Evolutionary conservation across 345 rosid species (phyloP).

Genomic region (Nasturtium officinale): DNA sequence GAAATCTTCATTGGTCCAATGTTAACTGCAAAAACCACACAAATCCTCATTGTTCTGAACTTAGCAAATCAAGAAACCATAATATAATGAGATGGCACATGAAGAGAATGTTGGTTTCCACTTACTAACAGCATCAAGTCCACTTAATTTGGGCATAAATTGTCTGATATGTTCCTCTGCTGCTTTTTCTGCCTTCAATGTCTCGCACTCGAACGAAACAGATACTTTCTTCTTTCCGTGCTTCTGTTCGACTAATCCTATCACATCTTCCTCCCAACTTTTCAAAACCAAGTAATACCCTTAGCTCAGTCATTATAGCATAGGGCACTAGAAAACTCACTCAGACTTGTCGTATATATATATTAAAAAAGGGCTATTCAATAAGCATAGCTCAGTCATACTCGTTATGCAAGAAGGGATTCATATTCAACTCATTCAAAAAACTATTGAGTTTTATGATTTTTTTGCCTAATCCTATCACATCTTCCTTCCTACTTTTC

Average conservation of each 20-base stretch:
- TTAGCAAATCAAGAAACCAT: not conserved
- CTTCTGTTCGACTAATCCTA: slow-evolving; percentile 65
- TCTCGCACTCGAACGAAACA: slow-evolving; percentile 82
- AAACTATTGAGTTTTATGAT: too few relatives aligned
- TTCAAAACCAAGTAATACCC: slow-evolving; percentile 3
- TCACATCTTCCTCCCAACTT: slow-evolving; percentile 86
- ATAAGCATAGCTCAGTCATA: not conserved
- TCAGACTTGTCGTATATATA: not conserved
- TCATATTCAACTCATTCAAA: too few relatives aligned
- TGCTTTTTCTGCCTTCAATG: slow-evolving; percentile 84
- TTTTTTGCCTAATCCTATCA: slow-evolving; percentile 71
- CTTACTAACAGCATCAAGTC: slow-evolving; percentile 85
- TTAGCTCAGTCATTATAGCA: not conserved
- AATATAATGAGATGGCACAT: not conserved
- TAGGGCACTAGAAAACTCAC: not conserved
- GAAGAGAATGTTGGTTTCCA: slow-evolving; percentile 17
- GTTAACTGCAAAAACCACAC: slow-evolving; percentile 59
- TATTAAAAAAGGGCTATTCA: too few relatives aligned
- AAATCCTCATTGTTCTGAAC: not conserved
- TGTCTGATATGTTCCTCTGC: slow-evolving; percentile 85
- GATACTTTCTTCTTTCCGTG: slow-evolving; percentile 64
- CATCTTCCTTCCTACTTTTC: slow-evolving; percentile 79
- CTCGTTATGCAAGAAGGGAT: too few relatives aligned
- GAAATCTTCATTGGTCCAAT: slow-evolving; percentile 76
- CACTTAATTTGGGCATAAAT: slow-evolving; percentile 88